Evolutionary conservation across 2,329 filamentous ascomycete species (phyloP).

Genomic region (Colletotrichum horii): DNA sequence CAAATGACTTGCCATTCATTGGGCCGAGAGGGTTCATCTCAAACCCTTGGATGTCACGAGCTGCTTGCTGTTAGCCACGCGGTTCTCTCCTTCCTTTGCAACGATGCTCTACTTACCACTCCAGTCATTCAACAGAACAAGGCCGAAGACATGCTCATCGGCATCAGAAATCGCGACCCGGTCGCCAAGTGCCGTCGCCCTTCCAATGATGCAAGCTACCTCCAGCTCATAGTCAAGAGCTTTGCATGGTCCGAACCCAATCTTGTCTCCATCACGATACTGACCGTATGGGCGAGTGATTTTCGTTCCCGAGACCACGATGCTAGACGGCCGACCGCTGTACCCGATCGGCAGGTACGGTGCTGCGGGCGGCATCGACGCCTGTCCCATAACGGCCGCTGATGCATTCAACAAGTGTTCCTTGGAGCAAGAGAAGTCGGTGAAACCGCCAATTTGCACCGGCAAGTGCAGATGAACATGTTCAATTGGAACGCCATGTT

Average conservation of each 20-base stretch:
- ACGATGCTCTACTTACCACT: slow-evolving; percentile 47
- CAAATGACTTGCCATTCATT: slow-evolving; percentile 65
- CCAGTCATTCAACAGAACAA: slow-evolving; percentile 70
- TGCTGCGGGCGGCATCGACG: slow-evolving; percentile 48
- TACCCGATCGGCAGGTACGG: slow-evolving; percentile 58
- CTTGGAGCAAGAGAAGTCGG: slow-evolving; percentile 59
- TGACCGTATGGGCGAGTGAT: slow-evolving; percentile 54
- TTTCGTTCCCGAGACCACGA: slow-evolving; percentile 53
- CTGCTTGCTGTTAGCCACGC: slow-evolving; percentile 31
- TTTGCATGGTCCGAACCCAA: slow-evolving; percentile 34
- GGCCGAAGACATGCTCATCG: slow-evolving; percentile 65
- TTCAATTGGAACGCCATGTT: slow-evolving; percentile 16
- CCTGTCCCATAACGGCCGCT: slow-evolving; percentile 41
- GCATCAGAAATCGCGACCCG: slow-evolving; percentile 49
- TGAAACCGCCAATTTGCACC: slow-evolving; percentile 58
- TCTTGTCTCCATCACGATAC: slow-evolving; percentile 26
- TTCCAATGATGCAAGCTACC: slow-evolving; percentile 49
- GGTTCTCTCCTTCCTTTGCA: neutral
- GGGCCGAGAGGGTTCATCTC: slow-evolving; percentile 68
- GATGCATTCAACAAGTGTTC: slow-evolving; percentile 58
- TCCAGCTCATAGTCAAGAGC: slow-evolving; percentile 50
- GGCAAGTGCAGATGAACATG: slow-evolving; percentile 54
- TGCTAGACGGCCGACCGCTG: slow-evolving; percentile 57
- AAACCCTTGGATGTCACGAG: slow-evolving; percentile 65
- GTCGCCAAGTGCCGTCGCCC: slow-evolving; percentile 39